phyloP scores from a whole-genome alignment of 1,284 basidiomycete genomes.

The Fomitopsis schrenkii region DNA sequence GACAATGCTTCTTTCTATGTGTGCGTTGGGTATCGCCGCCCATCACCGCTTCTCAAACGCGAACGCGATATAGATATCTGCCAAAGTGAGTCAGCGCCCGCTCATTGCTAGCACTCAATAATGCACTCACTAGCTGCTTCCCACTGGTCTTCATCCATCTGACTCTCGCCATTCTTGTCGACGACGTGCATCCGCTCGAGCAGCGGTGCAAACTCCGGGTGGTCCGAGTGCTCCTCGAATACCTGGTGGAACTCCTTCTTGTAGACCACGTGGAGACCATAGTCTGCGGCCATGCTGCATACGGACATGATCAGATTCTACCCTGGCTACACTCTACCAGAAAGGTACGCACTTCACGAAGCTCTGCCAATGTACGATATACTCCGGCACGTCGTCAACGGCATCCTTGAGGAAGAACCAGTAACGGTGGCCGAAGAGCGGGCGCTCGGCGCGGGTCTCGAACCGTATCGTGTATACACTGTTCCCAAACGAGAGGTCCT shows the following conservation, averaged over 20 bases:
- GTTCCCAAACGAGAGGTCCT: slow-evolving; percentile 85
- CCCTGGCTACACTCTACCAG: not conserved
- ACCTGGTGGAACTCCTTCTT: slow-evolving; percentile 88
- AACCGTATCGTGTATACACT: slow-evolving; percentile 87
- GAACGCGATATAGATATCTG: slow-evolving; percentile 13
- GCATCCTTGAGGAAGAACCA: slow-evolving; percentile 93
- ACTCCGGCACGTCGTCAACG: slow-evolving; percentile 96
- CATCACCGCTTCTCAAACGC: slow-evolving; percentile 18
- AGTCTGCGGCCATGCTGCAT: slow-evolving; percentile 78
- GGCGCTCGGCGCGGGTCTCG: slow-evolving; percentile 58
- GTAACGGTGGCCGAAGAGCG: slow-evolving; percentile 88
- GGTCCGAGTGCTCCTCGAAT: slow-evolving; percentile 72
- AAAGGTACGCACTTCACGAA: slow-evolving; percentile 70
- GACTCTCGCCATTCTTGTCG: slow-evolving; percentile 76
- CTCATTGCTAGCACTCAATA: not conserved
- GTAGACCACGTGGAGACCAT: slow-evolving; percentile 73
- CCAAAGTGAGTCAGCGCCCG: slow-evolving; percentile 3
- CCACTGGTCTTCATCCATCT: slow-evolving; percentile 94
- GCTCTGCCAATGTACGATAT: slow-evolving; percentile 91
- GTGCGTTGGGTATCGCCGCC: too few relatives aligned
- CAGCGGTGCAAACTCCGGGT: slow-evolving; percentile 74
- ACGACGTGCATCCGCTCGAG: slow-evolving; percentile 88
- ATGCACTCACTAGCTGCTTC: slow-evolving; percentile 85
- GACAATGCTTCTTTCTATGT: too few relatives aligned
- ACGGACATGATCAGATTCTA: not conserved